phyloP scores from a whole-genome alignment of 495 filamentous ascomycete species.

The Barbatosphaeria neglecta region DNA sequence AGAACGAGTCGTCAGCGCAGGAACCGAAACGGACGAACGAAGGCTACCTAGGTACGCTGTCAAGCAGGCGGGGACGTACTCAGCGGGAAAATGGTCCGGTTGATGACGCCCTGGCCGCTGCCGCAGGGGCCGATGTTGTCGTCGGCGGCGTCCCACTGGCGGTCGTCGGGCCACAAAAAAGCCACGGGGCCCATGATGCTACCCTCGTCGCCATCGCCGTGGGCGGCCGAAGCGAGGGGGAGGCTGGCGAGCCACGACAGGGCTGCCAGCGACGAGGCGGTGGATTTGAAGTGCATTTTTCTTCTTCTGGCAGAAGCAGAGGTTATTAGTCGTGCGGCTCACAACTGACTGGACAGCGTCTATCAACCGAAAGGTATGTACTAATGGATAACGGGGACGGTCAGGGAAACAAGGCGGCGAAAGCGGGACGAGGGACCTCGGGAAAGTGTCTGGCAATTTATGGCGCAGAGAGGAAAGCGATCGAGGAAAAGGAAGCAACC shows the following conservation, averaged over 20 bases:
- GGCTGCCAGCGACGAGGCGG: neutral
- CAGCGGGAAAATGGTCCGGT: slow-evolving; percentile 35
- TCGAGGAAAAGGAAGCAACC: too few species aligned
- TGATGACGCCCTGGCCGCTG: slow-evolving; percentile 22
- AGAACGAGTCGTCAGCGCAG: slow-evolving; percentile 1
- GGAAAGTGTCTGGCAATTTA: too few species aligned
- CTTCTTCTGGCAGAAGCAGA: too few species aligned
- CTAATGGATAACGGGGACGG: too few species aligned
- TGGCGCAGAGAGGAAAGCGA: too few species aligned
- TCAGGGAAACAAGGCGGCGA: too few species aligned
- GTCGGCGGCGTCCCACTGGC: slow-evolving; percentile 28
- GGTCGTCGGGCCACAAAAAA: slow-evolving; percentile 41
- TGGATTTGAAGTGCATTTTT: slow-evolving; percentile 9
- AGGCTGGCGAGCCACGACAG: slow-evolving; percentile 2
- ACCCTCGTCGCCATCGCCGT: slow-evolving; percentile 18
- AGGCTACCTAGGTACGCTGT: too few species aligned
- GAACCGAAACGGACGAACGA: too few species aligned
- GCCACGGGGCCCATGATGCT: slow-evolving; percentile 39
- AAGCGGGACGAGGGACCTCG: too few species aligned
- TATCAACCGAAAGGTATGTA: too few species aligned
- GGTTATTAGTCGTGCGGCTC: too few species aligned
- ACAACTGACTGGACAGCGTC: neutral
- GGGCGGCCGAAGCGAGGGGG: slow-evolving; percentile 8
- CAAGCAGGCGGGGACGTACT: slow-evolving; percentile 5
- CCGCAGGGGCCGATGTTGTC: slow-evolving; percentile 40